A percentile compares a stretch with the other conserved stretches of the same genome.
Conservation (phyloP, 176 grass and related monocot genomes). For the Oropetium thomaeum region DNA sequence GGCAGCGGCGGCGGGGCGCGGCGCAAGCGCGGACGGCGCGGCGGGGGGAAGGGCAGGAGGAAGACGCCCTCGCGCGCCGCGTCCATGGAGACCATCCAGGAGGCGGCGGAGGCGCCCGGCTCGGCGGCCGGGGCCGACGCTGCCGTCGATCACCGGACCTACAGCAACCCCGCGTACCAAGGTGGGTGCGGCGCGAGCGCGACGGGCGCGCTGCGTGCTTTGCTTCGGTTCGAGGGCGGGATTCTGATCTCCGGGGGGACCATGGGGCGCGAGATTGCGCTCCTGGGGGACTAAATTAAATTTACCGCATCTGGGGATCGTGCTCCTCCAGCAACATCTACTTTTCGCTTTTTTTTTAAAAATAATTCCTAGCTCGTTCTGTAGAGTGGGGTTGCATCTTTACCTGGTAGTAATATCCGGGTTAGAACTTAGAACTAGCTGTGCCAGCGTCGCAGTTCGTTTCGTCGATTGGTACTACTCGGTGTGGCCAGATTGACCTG, state of each 20-base stretch:
- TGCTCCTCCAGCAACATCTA: background rate
- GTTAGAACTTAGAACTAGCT: background rate
- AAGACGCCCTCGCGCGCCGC: constrained; percentile 54
- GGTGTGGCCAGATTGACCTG: constrained; percentile 21
- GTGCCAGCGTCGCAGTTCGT: constrained; percentile 7
- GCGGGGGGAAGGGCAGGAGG: constrained; percentile 4
- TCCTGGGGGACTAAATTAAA: constrained; percentile 22
- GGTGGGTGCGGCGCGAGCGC: constrained; percentile 12
- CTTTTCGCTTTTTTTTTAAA: background rate
- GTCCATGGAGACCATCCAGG: constrained; percentile 89
- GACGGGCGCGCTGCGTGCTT: background rate
- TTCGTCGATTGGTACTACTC: constrained; percentile 12
- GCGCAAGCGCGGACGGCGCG: constrained; percentile 6
- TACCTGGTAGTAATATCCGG: background rate
- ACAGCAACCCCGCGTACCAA: constrained; percentile 66
- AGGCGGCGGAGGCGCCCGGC: constrained; percentile 46
- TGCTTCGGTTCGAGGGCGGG: background rate
- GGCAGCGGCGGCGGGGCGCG: constrained; percentile 2
- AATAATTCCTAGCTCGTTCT: constrained; percentile 9
- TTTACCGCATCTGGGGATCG: constrained; percentile 24
- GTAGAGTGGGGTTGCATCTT: constrained; percentile 27
- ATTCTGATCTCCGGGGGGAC: constrained; percentile 54
- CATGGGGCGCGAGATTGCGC: constrained; percentile 35
- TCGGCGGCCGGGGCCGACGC: background rate
- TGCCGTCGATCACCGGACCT: constrained; percentile 33